Conservation (phyloP, 2,329 filamentous ascomycete species). For the Aureobasidium lini region DNA sequence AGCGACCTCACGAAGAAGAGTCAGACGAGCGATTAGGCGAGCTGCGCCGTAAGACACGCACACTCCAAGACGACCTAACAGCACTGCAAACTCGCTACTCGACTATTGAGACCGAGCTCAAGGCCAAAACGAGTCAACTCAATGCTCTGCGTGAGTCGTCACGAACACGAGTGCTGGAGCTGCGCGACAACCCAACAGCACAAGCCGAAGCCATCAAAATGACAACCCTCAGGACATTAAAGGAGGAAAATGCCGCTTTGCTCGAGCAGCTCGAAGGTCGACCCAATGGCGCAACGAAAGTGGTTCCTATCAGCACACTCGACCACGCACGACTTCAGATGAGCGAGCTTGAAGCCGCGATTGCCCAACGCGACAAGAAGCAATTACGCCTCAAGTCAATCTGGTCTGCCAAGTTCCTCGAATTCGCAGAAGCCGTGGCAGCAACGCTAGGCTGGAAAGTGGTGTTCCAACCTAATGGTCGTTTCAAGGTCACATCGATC, state of each 20-base stretch:
- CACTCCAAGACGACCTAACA: conserved; percentile 69
- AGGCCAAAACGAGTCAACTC: conserved; percentile 66
- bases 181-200: conserved; percentile 87
- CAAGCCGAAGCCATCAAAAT: conserved; percentile 79
- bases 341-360: conserved; percentile 43
- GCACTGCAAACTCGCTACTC: conserved; percentile 62
- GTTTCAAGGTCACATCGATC: conserved; percentile 82
- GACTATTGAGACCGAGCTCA: conserved; percentile 67
- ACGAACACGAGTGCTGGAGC: conserved; percentile 73
- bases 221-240: conserved; percentile 66
- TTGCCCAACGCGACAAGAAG: conserved; percentile 67
- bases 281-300: conserved; percentile 40
- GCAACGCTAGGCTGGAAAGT: conserved; percentile 89
- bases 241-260: conserved; percentile 77
- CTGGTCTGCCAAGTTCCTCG: conserved; percentile 80
- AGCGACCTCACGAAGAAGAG: conserved; percentile 42
- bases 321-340: conserved; percentile 69
- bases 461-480: conserved; percentile 93
- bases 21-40: conserved; percentile 69
- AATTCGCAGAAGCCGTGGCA: conserved; percentile 93
- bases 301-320: conserved; percentile 70
- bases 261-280: conserved; percentile 58
- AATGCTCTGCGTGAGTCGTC: conserved; percentile 57
- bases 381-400: conserved; percentile 84
- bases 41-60: conserved; percentile 78